Evolutionary conservation across 768 basidiomycete species (phyloP).

Genomic region (Ramaria rubella): DNA sequence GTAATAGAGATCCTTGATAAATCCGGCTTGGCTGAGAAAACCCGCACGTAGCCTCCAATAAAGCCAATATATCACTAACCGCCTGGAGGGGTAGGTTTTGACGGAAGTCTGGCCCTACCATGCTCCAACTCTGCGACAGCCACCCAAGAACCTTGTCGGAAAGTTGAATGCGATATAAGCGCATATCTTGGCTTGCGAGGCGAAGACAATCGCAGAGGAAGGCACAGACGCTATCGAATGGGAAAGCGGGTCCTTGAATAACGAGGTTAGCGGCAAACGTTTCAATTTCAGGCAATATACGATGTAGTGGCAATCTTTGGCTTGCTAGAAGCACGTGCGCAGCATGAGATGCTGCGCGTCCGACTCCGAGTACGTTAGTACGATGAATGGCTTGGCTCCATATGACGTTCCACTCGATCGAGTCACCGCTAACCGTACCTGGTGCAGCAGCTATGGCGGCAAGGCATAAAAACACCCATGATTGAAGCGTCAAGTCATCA

Average conservation of each 20-base stretch:
- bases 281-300: constrained; percentile 68
- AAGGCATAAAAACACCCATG: constrained; percentile 80
- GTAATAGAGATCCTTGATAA: constrained; percentile 42
- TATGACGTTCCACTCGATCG: constrained; percentile 64
- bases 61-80: constrained; percentile 33
- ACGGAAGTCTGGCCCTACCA: constrained; percentile 4
- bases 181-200: constrained; percentile 73
- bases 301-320: constrained; percentile 41
- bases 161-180: constrained; percentile 77
- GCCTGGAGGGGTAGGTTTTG: neutral
- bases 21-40: neutral
- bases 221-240: constrained; percentile 84
- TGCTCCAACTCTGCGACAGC: constrained; percentile 47
- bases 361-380: constrained; percentile 57
- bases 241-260: constrained; percentile 82
- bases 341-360: constrained; percentile 73
- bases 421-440: constrained; percentile 8
- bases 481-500: constrained; percentile 62
- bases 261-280: constrained; percentile 74
- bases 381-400: constrained; percentile 83
- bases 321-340: constrained; percentile 47
- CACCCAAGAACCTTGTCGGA: constrained; percentile 82
- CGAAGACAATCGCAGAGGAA: constrained; percentile 67
- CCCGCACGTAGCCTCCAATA: constrained; percentile 33
- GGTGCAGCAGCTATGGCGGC: constrained; percentile 62